Conservation (phyloP, 1,139 yeast genomes). For the Hanseniaspora uvarum region DNA sequence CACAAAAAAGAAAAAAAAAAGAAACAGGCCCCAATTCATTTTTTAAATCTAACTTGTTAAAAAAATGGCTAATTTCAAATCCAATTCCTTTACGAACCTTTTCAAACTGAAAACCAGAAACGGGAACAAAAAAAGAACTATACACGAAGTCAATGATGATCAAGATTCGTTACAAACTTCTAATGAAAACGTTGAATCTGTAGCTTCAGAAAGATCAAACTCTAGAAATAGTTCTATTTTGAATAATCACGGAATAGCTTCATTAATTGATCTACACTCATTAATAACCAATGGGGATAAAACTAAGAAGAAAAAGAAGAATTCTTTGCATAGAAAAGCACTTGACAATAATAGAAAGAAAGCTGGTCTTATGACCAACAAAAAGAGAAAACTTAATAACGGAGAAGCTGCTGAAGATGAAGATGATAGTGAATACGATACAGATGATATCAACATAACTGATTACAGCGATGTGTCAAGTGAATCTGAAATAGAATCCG, state of each 20-base stretch:
- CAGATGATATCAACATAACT: slow-evolving; percentile 17
- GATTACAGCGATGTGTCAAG: slow-evolving; percentile 17
- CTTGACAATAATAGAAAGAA: slow-evolving; percentile 13
- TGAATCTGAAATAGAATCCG: slow-evolving; percentile 29
- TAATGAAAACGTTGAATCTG: background rate
- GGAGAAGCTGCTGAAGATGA: background rate
- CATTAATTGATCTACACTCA: slow-evolving; percentile 13
- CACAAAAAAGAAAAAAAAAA: too few relatives aligned
- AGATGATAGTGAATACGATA: slow-evolving; percentile 4
- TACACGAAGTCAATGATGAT: slow-evolving; percentile 9
- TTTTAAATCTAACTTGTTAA: background rate
- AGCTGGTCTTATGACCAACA: slow-evolving; percentile 3
- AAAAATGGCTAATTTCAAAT: slow-evolving; percentile 17
- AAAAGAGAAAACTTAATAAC: slow-evolving; percentile 15
- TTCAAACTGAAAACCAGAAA: slow-evolving; percentile 14
- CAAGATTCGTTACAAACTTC: background rate
- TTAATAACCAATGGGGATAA: background rate
- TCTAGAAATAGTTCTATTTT: slow-evolving; percentile 3
- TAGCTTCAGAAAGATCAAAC: background rate
- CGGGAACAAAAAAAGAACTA: slow-evolving; percentile 16
- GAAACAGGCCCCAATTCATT: background rate
- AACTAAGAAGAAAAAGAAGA: slow-evolving; percentile 1
- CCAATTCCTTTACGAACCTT: slow-evolving; percentile 17
- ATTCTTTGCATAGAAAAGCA: slow-evolving; percentile 7
- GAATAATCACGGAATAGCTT: slow-evolving; percentile 10